Conservation (phyloP, 2,329 filamentous ascomycete genomes). For the Ophiostoma ulmi region DNA sequence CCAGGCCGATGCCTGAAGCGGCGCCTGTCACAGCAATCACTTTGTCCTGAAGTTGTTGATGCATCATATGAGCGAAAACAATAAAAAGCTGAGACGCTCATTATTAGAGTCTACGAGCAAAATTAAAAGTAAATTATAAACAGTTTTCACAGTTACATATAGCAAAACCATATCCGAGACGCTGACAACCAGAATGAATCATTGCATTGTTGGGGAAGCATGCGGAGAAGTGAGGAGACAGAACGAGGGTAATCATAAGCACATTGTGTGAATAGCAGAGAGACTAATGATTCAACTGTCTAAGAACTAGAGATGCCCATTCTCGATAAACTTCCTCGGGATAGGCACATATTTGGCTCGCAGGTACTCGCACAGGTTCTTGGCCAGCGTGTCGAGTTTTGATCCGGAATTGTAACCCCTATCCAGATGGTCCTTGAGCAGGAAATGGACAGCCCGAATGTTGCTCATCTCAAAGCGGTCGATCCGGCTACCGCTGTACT, state of each 20-base stretch:
- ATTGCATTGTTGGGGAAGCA: neutral
- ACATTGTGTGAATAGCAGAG: neutral
- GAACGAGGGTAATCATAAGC: neutral
- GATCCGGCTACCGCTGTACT: neutral
- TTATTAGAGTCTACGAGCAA: neutral
- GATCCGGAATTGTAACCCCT: conserved; percentile 45
- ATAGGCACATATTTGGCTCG: conserved; percentile 23
- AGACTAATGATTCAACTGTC: neutral
- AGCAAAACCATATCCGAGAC: neutral
- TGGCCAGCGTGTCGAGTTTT: conserved; percentile 47
- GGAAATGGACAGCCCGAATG: conserved; percentile 33
- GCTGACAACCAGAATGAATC: neutral
- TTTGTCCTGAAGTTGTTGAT: conserved; percentile 36
- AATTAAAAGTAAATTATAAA: neutral
- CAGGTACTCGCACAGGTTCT: conserved; percentile 44
- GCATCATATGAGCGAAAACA: neutral
- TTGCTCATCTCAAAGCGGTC: neutral
- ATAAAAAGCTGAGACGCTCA: too few species aligned
- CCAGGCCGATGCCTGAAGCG: conserved; percentile 43
- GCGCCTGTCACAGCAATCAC: conserved; percentile 45
- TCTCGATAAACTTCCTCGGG: neutral
- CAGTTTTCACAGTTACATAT: too few species aligned
- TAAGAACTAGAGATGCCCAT: neutral
- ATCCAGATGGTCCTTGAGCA: conserved; percentile 42
- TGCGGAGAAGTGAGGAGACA: neutral